phyloP scores from a whole-genome alignment of 2,329 filamentous ascomycete genomes.

The Kalaharituber pfeilii region DNA sequence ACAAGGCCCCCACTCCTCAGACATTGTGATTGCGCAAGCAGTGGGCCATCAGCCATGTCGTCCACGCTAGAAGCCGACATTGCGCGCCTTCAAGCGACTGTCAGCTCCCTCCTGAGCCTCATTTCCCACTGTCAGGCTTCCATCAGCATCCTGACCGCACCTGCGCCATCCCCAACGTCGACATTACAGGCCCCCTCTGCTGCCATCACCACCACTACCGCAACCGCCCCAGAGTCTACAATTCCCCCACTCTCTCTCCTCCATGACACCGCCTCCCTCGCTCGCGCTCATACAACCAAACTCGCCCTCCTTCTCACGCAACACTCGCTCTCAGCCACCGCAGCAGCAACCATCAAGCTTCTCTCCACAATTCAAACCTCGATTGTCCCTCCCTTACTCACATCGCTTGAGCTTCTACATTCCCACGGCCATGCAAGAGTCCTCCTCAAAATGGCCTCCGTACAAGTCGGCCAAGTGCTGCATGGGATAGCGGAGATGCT shows the following conservation, averaged over 20 bases:
- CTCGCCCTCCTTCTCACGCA: not conserved
- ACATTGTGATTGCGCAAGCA: no score
- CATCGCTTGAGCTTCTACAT: not conserved
- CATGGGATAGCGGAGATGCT: not conserved
- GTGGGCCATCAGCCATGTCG: no score
- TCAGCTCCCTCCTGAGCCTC: not conserved
- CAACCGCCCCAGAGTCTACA: not conserved
- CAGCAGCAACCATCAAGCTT: not conserved
- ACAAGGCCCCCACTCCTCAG: no score
- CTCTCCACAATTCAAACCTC: not conserved
- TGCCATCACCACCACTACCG: not conserved
- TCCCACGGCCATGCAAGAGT: not conserved
- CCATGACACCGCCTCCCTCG: conserved; percentile 1
- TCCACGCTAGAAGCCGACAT: not conserved
- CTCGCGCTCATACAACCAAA: not conserved
- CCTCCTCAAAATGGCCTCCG: not conserved
- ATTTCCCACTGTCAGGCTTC: not conserved
- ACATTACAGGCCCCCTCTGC: not conserved
- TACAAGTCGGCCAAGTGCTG: not conserved
- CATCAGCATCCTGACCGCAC: not conserved
- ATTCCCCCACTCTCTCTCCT: not conserved
- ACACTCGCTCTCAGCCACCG: not conserved
- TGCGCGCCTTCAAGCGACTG: not conserved
- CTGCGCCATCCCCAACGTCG: not conserved
- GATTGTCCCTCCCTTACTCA: not conserved